phyloP scores from a whole-genome alignment of 352 stramenopile genomes.

The Globisporangium ultimum region DNA sequence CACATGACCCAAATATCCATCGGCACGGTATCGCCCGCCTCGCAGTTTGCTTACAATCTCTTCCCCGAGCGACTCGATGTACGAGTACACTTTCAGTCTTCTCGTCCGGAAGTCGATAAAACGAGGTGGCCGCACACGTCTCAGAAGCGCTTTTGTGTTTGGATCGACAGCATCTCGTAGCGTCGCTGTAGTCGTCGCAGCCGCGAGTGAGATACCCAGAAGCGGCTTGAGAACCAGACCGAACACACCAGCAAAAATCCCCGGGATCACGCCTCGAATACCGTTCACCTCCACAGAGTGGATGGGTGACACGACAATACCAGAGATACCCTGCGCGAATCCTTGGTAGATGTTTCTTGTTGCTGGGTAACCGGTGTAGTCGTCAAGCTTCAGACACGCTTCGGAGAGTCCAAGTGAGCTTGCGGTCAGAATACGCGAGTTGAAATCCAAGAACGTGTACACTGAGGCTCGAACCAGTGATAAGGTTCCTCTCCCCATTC shows the following conservation, averaged over 20 bases:
- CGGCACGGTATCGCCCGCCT: constrained; percentile 65
- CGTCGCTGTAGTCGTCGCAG: constrained; percentile 63
- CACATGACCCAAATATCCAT: constrained; percentile 82
- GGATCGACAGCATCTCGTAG: constrained; percentile 77
- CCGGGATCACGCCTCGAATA: constrained; percentile 68
- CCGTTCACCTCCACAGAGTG: constrained; percentile 80
- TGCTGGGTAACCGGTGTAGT: constrained; percentile 85
- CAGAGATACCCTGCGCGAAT: constrained; percentile 81
- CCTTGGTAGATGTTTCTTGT: constrained; percentile 87
- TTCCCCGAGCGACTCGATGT: constrained; percentile 84
- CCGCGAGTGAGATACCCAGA: constrained; percentile 71
- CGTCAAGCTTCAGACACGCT: constrained; percentile 82
- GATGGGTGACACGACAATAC: constrained; percentile 81
- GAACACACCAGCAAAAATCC: constrained; percentile 73
- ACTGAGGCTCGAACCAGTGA: constrained; percentile 80
- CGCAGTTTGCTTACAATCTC: constrained; percentile 82
- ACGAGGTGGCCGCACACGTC: constrained; percentile 70
- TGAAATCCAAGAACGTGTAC: constrained; percentile 87
- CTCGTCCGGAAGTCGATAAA: constrained; percentile 82
- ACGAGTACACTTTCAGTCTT: constrained; percentile 82
- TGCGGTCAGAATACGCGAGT: constrained; percentile 81
- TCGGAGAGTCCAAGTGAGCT: constrained; percentile 80
- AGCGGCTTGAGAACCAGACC: constrained; percentile 81
- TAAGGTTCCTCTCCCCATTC: constrained; percentile 77
- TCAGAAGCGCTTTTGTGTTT: constrained; percentile 77